A percentile compares a stretch with the other conserved stretches of the same genome.
Evolutionary conservation across 1,284 basidiomycete species (phyloP).

Genomic region (Puccinia brachypodii): DNA sequence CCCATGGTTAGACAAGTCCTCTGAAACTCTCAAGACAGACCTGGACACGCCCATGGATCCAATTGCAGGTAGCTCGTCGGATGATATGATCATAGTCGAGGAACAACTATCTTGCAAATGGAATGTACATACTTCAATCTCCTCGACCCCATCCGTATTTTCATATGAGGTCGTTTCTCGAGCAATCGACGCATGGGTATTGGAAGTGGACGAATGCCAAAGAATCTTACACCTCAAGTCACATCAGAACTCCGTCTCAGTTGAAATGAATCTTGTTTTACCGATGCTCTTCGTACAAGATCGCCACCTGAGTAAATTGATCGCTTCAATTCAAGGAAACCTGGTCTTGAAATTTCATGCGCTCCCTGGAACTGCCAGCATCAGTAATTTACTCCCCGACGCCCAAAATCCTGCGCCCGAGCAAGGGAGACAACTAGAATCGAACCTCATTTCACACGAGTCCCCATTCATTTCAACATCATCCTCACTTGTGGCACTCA

Average conservation of each 20-base stretch:
- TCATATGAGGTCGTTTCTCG: conserved; percentile 33
- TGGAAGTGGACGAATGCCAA: conserved; percentile 35
- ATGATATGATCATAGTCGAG: conserved; percentile 35
- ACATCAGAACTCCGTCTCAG: not conserved
- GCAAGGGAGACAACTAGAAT: not conserved
- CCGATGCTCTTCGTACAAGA: conserved; percentile 16
- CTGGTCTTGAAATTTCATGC: conserved; percentile 26
- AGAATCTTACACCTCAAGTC: not conserved
- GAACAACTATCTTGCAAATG: conserved; percentile 42
- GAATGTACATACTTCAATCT: conserved; percentile 5
- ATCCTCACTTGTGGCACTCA: conserved; percentile 33
- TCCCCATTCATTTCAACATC: conserved; percentile 32
- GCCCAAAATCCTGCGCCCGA: not conserved
- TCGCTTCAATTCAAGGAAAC: conserved; percentile 18
- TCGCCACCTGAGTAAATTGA: conserved; percentile 19
- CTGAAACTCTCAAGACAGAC: not conserved
- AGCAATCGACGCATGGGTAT: conserved; percentile 43
- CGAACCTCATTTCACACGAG: not conserved
- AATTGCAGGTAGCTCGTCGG: conserved; percentile 17
- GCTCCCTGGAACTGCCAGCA: not conserved
- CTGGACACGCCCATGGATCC: not conserved
- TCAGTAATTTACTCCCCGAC: not conserved
- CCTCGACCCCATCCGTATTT: not conserved
- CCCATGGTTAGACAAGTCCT: conserved; percentile 17
- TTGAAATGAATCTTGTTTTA: not conserved